These are phyloP conservation scores for Filosporella fistucella DNA, from an alignment of 495 filamentous ascomycete genomes.

Conservation along the genomic window DNA sequence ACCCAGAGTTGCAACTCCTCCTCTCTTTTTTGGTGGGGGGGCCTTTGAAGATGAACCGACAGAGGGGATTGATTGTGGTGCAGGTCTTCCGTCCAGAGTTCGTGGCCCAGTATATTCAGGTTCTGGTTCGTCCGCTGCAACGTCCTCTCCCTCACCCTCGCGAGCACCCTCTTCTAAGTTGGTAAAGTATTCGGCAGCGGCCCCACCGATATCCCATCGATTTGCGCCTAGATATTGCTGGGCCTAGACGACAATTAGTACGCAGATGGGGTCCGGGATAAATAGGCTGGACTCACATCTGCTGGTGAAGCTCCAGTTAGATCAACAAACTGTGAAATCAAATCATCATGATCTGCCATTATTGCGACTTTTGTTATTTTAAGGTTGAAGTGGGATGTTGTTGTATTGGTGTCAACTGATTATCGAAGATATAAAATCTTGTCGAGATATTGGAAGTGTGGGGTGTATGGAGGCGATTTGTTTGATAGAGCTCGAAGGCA, in stretches of 20 bases:
- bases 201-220: slow-evolving; percentile 65
- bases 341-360: slow-evolving; percentile 58
- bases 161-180: slow-evolving; percentile 53
- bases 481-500: too few species aligned
- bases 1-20: slow-evolving; percentile 50
- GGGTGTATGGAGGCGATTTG: too few species aligned
- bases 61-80: slow-evolving; percentile 29
- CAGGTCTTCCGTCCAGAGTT: slow-evolving; percentile 51
- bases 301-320: slow-evolving; percentile 62
- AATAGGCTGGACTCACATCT: slow-evolving; percentile 45
- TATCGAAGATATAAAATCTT: too few species aligned
- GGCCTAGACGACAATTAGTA: slow-evolving; percentile 45
- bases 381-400: too few species aligned
- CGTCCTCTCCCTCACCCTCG: slow-evolving; percentile 29
- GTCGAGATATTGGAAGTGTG: too few species aligned
- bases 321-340: slow-evolving; percentile 68
- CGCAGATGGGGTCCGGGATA: neutral
- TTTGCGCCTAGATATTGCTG: slow-evolving; percentile 62
- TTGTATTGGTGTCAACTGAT: too few species aligned
- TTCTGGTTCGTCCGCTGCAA: slow-evolving; percentile 23
- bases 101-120: slow-evolving; percentile 48
- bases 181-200: slow-evolving; percentile 65
- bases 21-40: slow-evolving; percentile 36
- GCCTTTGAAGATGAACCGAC: slow-evolving; percentile 29
- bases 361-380: neutral